Evolutionary conservation across 345 rosid species (phyloP).

Genomic region (Gossypium longicalyx): DNA sequence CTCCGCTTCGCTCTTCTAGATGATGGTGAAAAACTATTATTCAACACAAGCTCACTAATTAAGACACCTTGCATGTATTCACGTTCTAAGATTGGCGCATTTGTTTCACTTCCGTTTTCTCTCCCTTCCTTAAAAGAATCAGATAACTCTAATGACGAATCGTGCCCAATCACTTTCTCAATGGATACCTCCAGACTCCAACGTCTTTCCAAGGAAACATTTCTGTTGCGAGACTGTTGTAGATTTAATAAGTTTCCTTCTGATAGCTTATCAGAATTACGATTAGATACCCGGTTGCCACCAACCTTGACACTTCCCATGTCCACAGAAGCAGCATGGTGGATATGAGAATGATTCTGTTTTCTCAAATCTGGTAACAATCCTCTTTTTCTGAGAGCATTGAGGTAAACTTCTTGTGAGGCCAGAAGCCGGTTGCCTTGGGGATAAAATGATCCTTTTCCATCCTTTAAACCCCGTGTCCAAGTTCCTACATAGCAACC

Average conservation of each 20-base stretch:
- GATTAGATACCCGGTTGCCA: slow-evolving; percentile 33
- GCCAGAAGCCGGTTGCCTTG: slow-evolving; percentile 64
- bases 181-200: slow-evolving; percentile 98
- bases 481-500: slow-evolving; percentile 93
- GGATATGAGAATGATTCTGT: slow-evolving; percentile 53
- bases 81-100: slow-evolving; percentile 69
- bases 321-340: slow-evolving; percentile 63
- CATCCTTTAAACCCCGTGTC: slow-evolving; percentile 93
- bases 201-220: slow-evolving; percentile 81
- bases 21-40: slow-evolving; percentile 53
- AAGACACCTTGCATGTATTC: slow-evolving; percentile 98
- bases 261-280: slow-evolving; percentile 45
- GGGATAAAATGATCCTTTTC: slow-evolving; percentile 90
- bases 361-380: slow-evolving; percentile 75
- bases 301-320: slow-evolving; percentile 58
- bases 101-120: slow-evolving; percentile 34
- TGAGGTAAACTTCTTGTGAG: slow-evolving; percentile 66
- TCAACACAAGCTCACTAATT: slow-evolving; percentile 80
- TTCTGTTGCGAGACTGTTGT: slow-evolving; percentile 64
- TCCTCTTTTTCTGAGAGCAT: slow-evolving; percentile 82
- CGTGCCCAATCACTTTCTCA: slow-evolving; percentile 91
- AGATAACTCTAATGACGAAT: slow-evolving; percentile 49
- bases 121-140: slow-evolving; percentile 40
- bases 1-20: slow-evolving; percentile 75
- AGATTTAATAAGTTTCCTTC: slow-evolving; percentile 70